These are phyloP conservation scores for Paulownia fortunei DNA, from an alignment of 257 asterid species.

Conservation along the genomic window DNA sequence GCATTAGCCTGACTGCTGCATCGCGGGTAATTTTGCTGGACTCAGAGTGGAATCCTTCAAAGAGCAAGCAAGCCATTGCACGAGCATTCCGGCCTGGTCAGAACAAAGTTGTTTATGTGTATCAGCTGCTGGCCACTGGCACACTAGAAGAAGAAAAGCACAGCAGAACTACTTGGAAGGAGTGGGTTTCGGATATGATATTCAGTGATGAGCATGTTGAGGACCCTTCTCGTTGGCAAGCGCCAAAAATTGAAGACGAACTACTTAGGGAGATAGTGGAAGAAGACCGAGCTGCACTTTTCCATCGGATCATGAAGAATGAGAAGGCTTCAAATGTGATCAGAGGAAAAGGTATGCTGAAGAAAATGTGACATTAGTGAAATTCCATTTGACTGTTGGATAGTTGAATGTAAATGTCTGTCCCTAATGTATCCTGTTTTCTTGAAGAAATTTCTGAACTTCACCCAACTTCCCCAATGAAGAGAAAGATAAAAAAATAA, in stretches of 20 bases:
- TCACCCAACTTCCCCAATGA: background rate
- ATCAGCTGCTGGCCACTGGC: slow-evolving; percentile 87
- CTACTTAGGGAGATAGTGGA: slow-evolving; percentile 92
- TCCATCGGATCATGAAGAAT: slow-evolving; percentile 90
- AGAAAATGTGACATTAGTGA: slow-evolving; percentile 31
- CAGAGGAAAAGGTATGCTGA: slow-evolving; percentile 65
- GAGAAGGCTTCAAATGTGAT: slow-evolving; percentile 93
- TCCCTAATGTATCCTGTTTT: slow-evolving; percentile 1
- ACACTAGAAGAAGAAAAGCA: slow-evolving; percentile 93
- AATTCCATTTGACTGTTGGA: background rate
- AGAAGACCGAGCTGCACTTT: slow-evolving; percentile 87
- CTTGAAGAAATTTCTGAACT: background rate
- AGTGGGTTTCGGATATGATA: slow-evolving; percentile 99
- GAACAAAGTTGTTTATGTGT: slow-evolving; percentile 90
- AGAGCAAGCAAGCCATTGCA: slow-evolving; percentile 97
- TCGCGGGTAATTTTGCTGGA: slow-evolving; percentile 89
- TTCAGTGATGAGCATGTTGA: slow-evolving; percentile 89
- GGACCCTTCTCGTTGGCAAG: slow-evolving; percentile 98
- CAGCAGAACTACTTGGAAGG: slow-evolving; percentile 94
- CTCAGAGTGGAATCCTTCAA: slow-evolving; percentile 98
- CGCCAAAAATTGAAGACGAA: slow-evolving; percentile 91
- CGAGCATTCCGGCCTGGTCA: slow-evolving; percentile 97
- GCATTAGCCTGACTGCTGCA: slow-evolving; percentile 93
- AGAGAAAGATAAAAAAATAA: background rate
- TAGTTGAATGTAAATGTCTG: background rate